A percentile compares a stretch with the other conserved stretches of the same genome.
These are phyloP conservation scores for Zelonia costaricensis DNA, from an alignment of 208 protist species.

Conservation along the genomic window DNA sequence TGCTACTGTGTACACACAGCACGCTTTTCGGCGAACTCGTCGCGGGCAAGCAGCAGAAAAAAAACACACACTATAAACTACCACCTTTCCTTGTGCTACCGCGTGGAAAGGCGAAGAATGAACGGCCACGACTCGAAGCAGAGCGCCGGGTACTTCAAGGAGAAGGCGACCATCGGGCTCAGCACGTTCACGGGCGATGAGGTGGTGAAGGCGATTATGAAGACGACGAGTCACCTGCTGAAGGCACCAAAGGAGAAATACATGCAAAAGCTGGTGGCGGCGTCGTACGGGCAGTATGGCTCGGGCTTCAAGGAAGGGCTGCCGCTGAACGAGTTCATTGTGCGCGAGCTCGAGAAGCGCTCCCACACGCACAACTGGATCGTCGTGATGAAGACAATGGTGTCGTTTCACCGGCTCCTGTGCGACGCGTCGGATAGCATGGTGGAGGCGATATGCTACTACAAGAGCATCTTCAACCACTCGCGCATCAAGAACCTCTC, in stretches of 20 bases:
- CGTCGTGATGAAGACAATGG: conserved; percentile 80
- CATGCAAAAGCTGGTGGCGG: conserved; percentile 66
- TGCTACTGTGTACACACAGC: background rate
- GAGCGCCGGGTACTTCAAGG: conserved; percentile 79
- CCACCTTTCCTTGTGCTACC: background rate
- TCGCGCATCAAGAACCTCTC: conserved; percentile 59
- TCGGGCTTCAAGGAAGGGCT: conserved; percentile 23
- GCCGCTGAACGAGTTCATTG: conserved; percentile 59
- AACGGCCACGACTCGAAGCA: conserved; percentile 62
- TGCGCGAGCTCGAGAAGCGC: conserved; percentile 72
- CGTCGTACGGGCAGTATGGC: conserved; percentile 59
- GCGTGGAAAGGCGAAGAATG: conserved; percentile 22
- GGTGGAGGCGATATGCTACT: conserved; percentile 48
- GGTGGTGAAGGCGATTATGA: conserved; percentile 70
- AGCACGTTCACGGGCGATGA: conserved; percentile 70
- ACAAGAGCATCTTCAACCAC: conserved; percentile 48
- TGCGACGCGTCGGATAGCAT: conserved; percentile 64
- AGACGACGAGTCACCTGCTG: conserved; percentile 82
- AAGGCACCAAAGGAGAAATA: conserved; percentile 91
- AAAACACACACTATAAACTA: background rate
- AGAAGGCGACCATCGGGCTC: conserved; percentile 78
- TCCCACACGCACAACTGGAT: conserved; percentile 86
- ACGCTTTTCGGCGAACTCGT: background rate
- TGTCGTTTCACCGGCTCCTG: conserved; percentile 74
- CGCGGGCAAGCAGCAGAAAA: too few relatives aligned